Conservation (phyloP, 2,329 filamentous ascomycete species). For the Ophiocordyceps unilateralis region DNA sequence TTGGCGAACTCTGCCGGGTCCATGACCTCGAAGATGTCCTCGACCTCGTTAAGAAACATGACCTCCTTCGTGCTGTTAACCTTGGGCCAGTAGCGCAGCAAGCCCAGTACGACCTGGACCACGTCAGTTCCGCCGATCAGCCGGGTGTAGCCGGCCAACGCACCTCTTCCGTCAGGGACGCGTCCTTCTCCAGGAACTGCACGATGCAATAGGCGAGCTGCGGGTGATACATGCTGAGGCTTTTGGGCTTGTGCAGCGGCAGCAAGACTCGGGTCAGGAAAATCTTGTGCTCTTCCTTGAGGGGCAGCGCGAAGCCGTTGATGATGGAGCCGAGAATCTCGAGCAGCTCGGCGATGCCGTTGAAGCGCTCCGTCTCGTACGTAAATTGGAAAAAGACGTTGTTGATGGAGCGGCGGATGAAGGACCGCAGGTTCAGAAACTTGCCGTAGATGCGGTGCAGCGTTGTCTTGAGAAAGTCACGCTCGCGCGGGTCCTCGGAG, state of each 20-base stretch:
- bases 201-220: constrained; percentile 98
- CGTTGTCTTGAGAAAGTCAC: constrained; percentile 96
- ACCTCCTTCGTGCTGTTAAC: constrained; percentile 99
- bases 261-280: constrained; percentile 88
- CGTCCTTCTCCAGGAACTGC: constrained; percentile 95
- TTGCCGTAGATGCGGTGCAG: constrained; percentile 97
- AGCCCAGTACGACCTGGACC: constrained; percentile 67
- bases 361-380: constrained; percentile 97
- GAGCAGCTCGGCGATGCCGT: constrained; percentile 88
- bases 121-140: neutral
- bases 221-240: constrained; percentile 98
- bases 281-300: constrained; percentile 98
- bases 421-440: constrained; percentile 92
- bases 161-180: constrained; percentile 89
- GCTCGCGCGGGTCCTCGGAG: constrained; percentile 89
- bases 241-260: constrained; percentile 95
- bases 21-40: constrained; percentile 99
- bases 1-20: constrained; percentile 97
- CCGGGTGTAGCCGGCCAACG: neutral
- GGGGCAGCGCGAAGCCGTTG: constrained; percentile 88
- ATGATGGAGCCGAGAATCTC: constrained; percentile 98
- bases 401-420: constrained; percentile 96
- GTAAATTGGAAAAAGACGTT: constrained; percentile 99
- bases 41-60: constrained; percentile 98
- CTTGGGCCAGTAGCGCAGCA: constrained; percentile 96